These are phyloP conservation scores for Marasmius sp. DNA, from an alignment of 1,284 basidiomycete genomes.

Conservation along the genomic window DNA sequence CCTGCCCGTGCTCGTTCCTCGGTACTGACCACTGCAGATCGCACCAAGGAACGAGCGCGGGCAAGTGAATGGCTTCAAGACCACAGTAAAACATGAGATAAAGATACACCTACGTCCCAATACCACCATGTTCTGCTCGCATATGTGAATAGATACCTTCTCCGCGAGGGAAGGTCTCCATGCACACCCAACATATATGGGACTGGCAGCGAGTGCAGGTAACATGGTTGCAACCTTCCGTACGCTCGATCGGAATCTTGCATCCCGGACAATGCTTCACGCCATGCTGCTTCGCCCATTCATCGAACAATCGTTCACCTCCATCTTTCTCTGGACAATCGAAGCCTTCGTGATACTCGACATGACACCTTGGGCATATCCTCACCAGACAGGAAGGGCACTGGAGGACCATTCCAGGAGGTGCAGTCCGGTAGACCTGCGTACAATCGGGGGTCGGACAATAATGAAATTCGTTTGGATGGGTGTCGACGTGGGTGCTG, in stretches of 20 bases:
- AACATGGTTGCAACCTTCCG: constrained; percentile 77
- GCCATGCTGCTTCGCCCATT: constrained; percentile 57
- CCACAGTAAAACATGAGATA: background rate
- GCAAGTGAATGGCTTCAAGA: background rate
- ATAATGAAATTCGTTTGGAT: constrained; percentile 60
- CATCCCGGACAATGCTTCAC: constrained; percentile 74
- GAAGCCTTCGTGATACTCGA: constrained; percentile 65
- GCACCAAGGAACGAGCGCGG: too few relatives aligned
- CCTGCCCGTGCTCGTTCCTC: too few relatives aligned
- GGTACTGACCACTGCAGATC: too few relatives aligned
- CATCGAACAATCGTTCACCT: constrained; percentile 53
- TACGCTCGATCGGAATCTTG: constrained; percentile 63
- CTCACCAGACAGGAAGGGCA: constrained; percentile 70
- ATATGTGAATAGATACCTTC: constrained; percentile 63
- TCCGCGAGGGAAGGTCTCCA: constrained; percentile 60
- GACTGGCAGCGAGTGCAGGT: constrained; percentile 67
- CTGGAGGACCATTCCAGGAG: constrained; percentile 52
- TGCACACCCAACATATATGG: constrained; percentile 77
- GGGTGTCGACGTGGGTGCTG: constrained; percentile 51
- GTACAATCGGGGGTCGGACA: constrained; percentile 76
- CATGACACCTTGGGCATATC: constrained; percentile 67
- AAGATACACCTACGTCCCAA: constrained; percentile 26
- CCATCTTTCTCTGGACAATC: constrained; percentile 55
- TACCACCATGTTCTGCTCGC: constrained; percentile 49
- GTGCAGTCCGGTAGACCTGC: constrained; percentile 61